A percentile compares a stretch with the other conserved stretches of the same genome.
Evolutionary conservation across 805 yeast species (phyloP).

Genomic region (Sugiyamaella lignohabitans): DNA sequence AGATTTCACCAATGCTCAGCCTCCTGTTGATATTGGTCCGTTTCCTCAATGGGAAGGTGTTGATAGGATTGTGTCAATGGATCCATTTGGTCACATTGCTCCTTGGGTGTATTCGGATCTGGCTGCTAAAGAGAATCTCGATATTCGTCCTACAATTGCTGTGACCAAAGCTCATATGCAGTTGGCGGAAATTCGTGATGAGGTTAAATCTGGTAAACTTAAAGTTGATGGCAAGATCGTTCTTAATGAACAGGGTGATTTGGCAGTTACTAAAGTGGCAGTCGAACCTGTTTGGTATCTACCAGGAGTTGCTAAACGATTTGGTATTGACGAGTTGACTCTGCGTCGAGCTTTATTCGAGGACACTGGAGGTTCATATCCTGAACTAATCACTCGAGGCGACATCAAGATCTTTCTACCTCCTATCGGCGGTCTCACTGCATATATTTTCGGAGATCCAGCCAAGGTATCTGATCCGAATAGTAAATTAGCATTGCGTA

Average conservation of each 20-base stretch:
- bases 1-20: slow-evolving; percentile 58
- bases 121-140: slow-evolving; percentile 43
- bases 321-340: slow-evolving; percentile 49
- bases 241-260: slow-evolving; percentile 52
- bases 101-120: slow-evolving; percentile 50
- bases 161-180: slow-evolving; percentile 62
- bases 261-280: slow-evolving; percentile 57
- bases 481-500: slow-evolving; percentile 49
- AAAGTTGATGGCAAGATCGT: slow-evolving; percentile 57
- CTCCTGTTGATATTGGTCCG: slow-evolving; percentile 50
- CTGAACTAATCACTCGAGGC: slow-evolving; percentile 61
- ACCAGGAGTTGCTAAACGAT: slow-evolving; percentile 62
- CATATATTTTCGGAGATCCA: slow-evolving; percentile 60
- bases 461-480: slow-evolving; percentile 45
- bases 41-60: slow-evolving; percentile 50
- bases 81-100: slow-evolving; percentile 61
- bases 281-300: slow-evolving; percentile 67
- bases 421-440: slow-evolving; percentile 64
- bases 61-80: slow-evolving; percentile 57
- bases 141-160: slow-evolving; percentile 58
- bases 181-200: slow-evolving; percentile 51
- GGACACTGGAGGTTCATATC: slow-evolving; percentile 67
- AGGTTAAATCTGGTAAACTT: slow-evolving; percentile 47
- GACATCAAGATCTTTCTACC: slow-evolving; percentile 61
- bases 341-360: slow-evolving; percentile 56